Percentiles rank a stretch among this genome's conserved stretches.
Conservation (phyloP, 306 rosid genomes). For the Crataegus laevigata region DNA sequence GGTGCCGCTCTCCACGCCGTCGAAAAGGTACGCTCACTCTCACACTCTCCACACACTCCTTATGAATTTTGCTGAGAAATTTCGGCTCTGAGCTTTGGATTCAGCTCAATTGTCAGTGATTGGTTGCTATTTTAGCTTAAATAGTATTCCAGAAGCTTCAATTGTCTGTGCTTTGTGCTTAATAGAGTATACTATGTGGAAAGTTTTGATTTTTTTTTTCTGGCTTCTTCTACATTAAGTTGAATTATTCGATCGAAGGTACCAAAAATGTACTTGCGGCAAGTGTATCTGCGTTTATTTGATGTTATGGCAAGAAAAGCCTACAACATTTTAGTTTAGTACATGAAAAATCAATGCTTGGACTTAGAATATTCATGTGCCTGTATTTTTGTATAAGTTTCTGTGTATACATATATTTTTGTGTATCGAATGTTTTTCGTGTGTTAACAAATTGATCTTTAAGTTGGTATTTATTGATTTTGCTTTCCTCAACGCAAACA, state of each 20-base stretch:
- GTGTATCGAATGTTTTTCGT: not conserved
- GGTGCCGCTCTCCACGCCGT: slow-evolving; percentile 98
- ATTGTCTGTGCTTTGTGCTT: not conserved
- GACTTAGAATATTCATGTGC: not conserved
- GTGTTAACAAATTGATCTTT: not conserved
- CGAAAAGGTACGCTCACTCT: slow-evolving; percentile 52
- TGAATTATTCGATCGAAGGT: not conserved
- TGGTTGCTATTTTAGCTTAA: not conserved
- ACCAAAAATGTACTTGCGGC: not conserved
- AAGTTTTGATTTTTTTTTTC: not conserved
- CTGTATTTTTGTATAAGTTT: not conserved
- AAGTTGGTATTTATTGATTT: not conserved
- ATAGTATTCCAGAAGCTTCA: not conserved
- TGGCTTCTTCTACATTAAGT: not conserved
- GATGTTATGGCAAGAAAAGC: not conserved
- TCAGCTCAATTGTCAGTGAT: not conserved
- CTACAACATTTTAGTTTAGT: not conserved
- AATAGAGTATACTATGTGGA: not conserved
- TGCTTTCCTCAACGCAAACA: not conserved
- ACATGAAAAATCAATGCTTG: not conserved
- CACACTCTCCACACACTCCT: not conserved
- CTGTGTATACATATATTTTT: not conserved
- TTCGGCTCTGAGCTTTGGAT: not conserved
- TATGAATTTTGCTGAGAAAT: not conserved
- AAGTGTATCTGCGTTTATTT: not conserved